Conservation (phyloP, 805 yeast species). For the Saccharomycopsis selenospora region DNA sequence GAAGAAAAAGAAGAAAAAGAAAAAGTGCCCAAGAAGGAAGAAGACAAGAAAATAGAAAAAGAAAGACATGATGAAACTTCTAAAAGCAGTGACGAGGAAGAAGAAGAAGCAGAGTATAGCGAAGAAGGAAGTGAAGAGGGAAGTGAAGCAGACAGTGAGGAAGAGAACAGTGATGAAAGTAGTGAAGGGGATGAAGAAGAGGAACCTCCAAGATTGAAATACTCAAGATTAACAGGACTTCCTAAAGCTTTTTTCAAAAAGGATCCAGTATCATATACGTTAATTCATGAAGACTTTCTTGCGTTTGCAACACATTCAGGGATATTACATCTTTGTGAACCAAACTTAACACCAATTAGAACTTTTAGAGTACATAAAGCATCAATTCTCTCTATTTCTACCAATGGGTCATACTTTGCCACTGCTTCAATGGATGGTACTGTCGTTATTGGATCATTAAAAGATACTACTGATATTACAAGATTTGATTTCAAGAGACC, state of each 20-base stretch:
- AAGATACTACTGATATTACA: slow-evolving; percentile 52
- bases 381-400: slow-evolving; percentile 63
- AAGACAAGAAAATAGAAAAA: neutral
- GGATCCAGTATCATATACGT: slow-evolving; percentile 73
- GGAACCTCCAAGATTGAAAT: slow-evolving; percentile 68
- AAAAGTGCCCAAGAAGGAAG: neutral
- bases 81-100: slow-evolving; percentile 20
- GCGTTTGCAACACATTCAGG: slow-evolving; percentile 92
- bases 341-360: slow-evolving; percentile 54
- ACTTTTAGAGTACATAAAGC: slow-evolving; percentile 82
- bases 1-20: neutral
- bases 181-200: slow-evolving; percentile 31
- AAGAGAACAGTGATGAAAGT: slow-evolving; percentile 20
- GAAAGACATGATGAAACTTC: neutral
- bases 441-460: slow-evolving; percentile 67
- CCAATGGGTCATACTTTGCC: slow-evolving; percentile 71
- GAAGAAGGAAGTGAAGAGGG: slow-evolving; percentile 22
- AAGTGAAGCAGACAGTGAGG: slow-evolving; percentile 24
- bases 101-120: slow-evolving; percentile 22
- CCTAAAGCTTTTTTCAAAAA: slow-evolving; percentile 64
- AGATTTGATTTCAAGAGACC: slow-evolving; percentile 86
- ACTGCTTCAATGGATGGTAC: slow-evolving; percentile 95
- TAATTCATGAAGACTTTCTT: slow-evolving; percentile 51
- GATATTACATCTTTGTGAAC: slow-evolving; percentile 55
- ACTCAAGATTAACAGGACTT: slow-evolving; percentile 58